phyloP scores from a whole-genome alignment of 108 stramenopile species.

The Stephanodiscus triporus region DNA sequence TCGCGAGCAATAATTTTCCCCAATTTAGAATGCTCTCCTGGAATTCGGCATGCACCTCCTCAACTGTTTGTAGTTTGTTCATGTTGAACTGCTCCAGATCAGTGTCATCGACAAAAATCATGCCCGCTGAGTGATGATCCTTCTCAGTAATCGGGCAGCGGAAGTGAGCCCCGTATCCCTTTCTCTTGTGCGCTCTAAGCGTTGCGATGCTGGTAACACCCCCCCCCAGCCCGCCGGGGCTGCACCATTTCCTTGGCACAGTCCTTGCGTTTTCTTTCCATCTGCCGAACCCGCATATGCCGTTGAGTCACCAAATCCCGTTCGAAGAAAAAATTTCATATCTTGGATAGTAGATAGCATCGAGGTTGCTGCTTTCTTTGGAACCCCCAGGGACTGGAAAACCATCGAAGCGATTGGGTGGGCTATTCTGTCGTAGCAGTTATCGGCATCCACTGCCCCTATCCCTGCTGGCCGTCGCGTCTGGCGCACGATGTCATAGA shows the following conservation, averaged over 20 bases:
- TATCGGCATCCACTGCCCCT: constrained; percentile 12
- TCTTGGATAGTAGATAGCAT: background rate
- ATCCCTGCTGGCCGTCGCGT: background rate
- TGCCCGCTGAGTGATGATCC: background rate
- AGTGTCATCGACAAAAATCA: constrained; percentile 2
- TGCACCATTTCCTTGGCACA: constrained; percentile 7
- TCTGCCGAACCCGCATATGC: background rate
- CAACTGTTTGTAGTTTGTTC: background rate
- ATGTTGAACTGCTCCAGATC: constrained; percentile 1
- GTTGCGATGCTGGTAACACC: background rate
- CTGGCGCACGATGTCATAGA: constrained; percentile 6
- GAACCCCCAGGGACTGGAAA: constrained; percentile 5
- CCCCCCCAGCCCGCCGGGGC: background rate
- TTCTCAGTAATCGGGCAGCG: background rate
- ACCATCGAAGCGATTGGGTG: constrained; percentile 2
- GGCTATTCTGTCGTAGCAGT: constrained; percentile 7
- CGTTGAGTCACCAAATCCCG: background rate
- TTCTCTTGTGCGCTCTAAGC: background rate
- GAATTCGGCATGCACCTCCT: background rate
- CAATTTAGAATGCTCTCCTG: constrained; percentile 11
- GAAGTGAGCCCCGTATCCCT: background rate
- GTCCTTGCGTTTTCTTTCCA: background rate
- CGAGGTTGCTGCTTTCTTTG: background rate
- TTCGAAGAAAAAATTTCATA: constrained; percentile 14
- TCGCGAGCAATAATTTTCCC: constrained; percentile 16